Conservation (phyloP, 2,329 filamentous ascomycete genomes). For the Botrytis fragariae region DNA sequence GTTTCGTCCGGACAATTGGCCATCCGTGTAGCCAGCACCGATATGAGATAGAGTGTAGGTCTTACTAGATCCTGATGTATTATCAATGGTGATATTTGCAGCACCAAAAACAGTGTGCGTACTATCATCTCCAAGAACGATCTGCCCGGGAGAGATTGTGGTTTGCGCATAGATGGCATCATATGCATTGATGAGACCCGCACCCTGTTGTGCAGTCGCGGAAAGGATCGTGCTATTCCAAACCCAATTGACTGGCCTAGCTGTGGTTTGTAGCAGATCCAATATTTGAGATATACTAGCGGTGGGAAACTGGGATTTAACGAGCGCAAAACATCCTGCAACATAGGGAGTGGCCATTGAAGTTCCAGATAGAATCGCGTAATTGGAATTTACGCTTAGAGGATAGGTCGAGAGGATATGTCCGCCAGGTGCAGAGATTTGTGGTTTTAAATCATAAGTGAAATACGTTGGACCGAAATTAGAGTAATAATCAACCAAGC, state of each 20-base stretch:
- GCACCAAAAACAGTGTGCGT: conserved; percentile 19
- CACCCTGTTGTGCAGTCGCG: conserved; percentile 39
- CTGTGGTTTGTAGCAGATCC: conserved; percentile 37
- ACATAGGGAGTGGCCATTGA: conserved; percentile 42
- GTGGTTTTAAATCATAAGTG: conserved; percentile 26
- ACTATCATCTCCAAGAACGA: conserved; percentile 26
- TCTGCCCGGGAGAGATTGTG: conserved; percentile 30
- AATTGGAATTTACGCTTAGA: conserved; percentile 35
- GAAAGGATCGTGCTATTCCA: conserved; percentile 36
- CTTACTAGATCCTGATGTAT: conserved; percentile 26
- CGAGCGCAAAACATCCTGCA: conserved; percentile 39
- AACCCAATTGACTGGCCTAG: conserved; percentile 34
- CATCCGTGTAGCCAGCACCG: conserved; percentile 32
- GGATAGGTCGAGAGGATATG: conserved; percentile 41
- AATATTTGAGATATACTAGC: conserved; percentile 35
- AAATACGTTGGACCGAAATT: conserved; percentile 25
- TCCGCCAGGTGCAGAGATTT: conserved; percentile 39
- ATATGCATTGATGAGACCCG: conserved; percentile 39
- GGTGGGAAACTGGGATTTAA: conserved; percentile 39
- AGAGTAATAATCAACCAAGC: conserved; percentile 28
- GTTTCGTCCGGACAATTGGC: conserved; percentile 23
- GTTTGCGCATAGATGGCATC: conserved; percentile 34
- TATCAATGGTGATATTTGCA: conserved; percentile 34
- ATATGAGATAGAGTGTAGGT: conserved; percentile 32
- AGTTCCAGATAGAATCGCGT: conserved; percentile 40